Conservation (phyloP, 140 eudicot genomes). For the Cichorium intybus region DNA sequence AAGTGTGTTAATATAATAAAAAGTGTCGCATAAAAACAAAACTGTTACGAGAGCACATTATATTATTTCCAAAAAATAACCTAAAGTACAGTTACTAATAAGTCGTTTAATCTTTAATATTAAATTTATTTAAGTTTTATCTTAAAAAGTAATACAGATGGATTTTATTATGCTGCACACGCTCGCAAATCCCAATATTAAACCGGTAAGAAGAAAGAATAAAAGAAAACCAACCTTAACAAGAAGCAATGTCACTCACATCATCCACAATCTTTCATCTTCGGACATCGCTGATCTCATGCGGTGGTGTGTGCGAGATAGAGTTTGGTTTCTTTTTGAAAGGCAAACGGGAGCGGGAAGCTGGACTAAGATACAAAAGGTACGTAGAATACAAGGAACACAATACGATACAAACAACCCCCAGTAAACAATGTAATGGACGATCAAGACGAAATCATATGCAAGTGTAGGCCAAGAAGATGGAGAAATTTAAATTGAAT, state of each 20-base stretch:
- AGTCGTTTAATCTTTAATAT: neutral
- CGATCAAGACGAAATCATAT: no score
- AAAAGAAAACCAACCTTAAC: constrained; percentile 19
- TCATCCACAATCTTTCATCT: neutral
- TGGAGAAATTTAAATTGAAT: neutral
- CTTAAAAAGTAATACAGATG: neutral
- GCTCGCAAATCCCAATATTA: neutral
- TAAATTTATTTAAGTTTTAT: neutral
- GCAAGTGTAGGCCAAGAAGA: neutral
- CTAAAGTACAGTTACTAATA: neutral
- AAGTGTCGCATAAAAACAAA: neutral
- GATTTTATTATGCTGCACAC: neutral
- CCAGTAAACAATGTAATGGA: no score
- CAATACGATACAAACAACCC: no score
- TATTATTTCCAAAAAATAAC: neutral
- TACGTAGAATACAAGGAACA: no score
- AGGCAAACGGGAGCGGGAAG: no score
- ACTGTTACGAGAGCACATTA: neutral
- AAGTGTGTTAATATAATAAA: neutral
- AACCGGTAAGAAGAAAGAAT: neutral
- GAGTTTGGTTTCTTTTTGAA: no score
- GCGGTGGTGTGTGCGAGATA: neutral
- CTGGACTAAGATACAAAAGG: no score
- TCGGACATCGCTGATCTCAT: neutral
- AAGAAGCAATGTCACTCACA: neutral